Conservation (phyloP, 805 yeast species). For the Candida insectalens region DNA sequence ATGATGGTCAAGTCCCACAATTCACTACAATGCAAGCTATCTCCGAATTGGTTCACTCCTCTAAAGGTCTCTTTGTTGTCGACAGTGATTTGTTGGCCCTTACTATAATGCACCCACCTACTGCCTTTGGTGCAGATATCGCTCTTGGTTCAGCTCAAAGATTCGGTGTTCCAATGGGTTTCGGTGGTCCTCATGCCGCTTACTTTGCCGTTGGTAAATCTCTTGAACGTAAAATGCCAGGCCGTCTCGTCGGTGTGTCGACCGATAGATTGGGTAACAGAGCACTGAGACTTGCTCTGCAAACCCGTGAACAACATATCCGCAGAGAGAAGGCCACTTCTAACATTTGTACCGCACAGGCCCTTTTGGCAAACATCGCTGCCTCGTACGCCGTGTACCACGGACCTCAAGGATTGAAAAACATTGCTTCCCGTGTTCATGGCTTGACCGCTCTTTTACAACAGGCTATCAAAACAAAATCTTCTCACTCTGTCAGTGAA, state of each 20-base stretch:
- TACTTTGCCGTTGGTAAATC: slow-evolving; percentile 82
- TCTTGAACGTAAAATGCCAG: slow-evolving; percentile 89
- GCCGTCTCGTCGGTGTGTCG: slow-evolving; percentile 88
- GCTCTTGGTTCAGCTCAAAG: slow-evolving; percentile 90
- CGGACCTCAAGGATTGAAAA: slow-evolving; percentile 77
- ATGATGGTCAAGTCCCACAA: slow-evolving; percentile 62
- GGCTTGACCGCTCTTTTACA: slow-evolving; percentile 72
- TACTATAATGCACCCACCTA: slow-evolving; percentile 77
- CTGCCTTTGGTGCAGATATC: slow-evolving; percentile 82
- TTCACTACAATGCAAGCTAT: slow-evolving; percentile 40
- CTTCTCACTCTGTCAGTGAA: slow-evolving; percentile 42
- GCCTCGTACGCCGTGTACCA: slow-evolving; percentile 96
- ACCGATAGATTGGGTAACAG: slow-evolving; percentile 83
- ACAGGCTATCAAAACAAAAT: slow-evolving; percentile 30
- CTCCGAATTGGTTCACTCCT: slow-evolving; percentile 55
- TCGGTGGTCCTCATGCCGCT: slow-evolving; percentile 99
- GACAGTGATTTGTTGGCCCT: slow-evolving; percentile 92
- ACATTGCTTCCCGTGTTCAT: slow-evolving; percentile 69
- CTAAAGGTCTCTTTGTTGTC: slow-evolving; percentile 69
- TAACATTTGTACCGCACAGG: slow-evolving; percentile 97
- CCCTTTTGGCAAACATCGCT: slow-evolving; percentile 88
- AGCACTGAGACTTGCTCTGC: slow-evolving; percentile 90
- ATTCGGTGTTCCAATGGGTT: slow-evolving; percentile 96
- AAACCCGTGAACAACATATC: slow-evolving; percentile 97
- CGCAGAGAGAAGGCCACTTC: slow-evolving; percentile 97